Evolutionary conservation across 495 filamentous ascomycete genomes (phyloP).

Genomic region (Aspergillus sparsus): DNA sequence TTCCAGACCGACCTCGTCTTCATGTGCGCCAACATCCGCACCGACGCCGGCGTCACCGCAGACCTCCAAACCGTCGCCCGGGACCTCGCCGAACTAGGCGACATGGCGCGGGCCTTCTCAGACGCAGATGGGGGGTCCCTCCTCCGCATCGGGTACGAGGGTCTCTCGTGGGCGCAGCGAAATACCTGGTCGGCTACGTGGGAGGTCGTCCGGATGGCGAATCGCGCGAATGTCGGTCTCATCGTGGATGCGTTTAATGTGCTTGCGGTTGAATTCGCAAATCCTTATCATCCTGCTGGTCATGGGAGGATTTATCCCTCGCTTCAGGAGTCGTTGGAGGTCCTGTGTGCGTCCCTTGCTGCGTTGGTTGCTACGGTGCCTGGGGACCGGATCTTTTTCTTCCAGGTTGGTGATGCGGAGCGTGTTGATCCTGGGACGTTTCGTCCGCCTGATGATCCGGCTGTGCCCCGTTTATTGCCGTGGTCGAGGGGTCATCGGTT

Average conservation of each 20-base stretch:
- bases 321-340: slow-evolving; percentile 26
- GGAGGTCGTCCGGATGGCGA: slow-evolving; percentile 56
- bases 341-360: slow-evolving; percentile 36
- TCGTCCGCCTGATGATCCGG: slow-evolving; percentile 23
- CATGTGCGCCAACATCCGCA: slow-evolving; percentile 38
- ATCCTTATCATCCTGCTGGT: slow-evolving; percentile 48
- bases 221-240: slow-evolving; percentile 61
- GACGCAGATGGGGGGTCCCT: slow-evolving; percentile 32
- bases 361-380: slow-evolving; percentile 55
- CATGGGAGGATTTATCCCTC: slow-evolving; percentile 32
- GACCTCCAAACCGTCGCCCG: slow-evolving; percentile 33
- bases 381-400: slow-evolving; percentile 65
- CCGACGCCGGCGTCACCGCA: slow-evolving; percentile 31
- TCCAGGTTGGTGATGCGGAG: slow-evolving; percentile 71
- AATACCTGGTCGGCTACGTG: slow-evolving; percentile 64
- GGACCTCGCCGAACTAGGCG: slow-evolving; percentile 35
- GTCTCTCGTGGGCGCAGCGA: slow-evolving; percentile 61
- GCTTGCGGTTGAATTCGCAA: slow-evolving; percentile 65
- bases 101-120: slow-evolving; percentile 33
- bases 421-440: slow-evolving; percentile 47
- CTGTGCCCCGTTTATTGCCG: slow-evolving; percentile 30
- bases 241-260: slow-evolving; percentile 73
- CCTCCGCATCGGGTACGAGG: slow-evolving; percentile 38
- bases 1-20: slow-evolving; percentile 40
- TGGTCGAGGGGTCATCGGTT: slow-evolving; percentile 49